Base-by-base conservation (phyloP, 345 rosid genomes). In the Ricinus communis region DNA sequence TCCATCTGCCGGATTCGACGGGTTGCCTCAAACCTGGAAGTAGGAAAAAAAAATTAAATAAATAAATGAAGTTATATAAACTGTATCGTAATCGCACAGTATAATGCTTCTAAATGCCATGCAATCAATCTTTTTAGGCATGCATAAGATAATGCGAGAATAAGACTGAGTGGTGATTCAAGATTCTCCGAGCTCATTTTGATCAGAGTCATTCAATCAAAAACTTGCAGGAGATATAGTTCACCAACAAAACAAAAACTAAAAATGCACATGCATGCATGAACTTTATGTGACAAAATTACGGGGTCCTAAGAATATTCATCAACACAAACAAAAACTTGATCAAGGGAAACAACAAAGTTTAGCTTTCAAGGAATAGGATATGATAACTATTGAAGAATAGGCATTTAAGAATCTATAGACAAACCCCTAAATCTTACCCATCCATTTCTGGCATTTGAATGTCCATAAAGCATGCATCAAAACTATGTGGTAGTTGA, bases 391-490 rank as follows among this genome's bases (percentile, higher is more conserved):
- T n/a, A n/a, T n/a, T n/a, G n/a, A n/a, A n/a, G n/a, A n/a, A n/a
- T n/a, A n/a, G n/a, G 7, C 12, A 53, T 8, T 1, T 5, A 8
- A n/a, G 8, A 16, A 18, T 36, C 3, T 13, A 21, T 2, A 61
- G 31, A 28, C 33, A 53, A 53, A 28, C n/a, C n/a, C n/a, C n/a
- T n/a, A n/a, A n/a, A n/a, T n/a, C 87, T 71, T 82, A 93, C 97
- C 99, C 99, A 66, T 95, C 99, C 99, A 95, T 95, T 74, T 90
- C 97, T 2, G 99, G 99, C 99, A 95, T 95, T 74, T 95, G 99
- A 71, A 95, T 92, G 66, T 95, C 99, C 99, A 95, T 95, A 81
- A 95, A 95, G 83, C 99, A 95, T 33, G 99, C 99, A 82, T 95
- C 97, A 25, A 89, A 92, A 55, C 5, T 49, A 62, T 95, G 99